phyloP scores from a whole-genome alignment of 2,329 filamentous ascomycete species.

The Macroventuria anomochaeta region DNA sequence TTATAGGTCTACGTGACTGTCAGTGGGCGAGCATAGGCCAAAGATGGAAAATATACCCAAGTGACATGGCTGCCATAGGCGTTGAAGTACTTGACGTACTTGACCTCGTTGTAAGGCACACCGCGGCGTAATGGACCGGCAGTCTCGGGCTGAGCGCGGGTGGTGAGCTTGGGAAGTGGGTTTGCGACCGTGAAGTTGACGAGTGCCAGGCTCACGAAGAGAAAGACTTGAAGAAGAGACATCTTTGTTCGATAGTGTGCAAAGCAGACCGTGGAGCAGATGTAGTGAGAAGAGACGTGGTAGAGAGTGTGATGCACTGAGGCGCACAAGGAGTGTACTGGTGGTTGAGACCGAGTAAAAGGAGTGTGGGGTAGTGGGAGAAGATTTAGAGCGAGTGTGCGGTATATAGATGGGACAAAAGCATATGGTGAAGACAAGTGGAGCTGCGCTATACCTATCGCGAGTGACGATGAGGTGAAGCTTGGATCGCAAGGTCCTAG shows the following conservation, averaged over 20 bases:
- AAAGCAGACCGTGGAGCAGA: background rate
- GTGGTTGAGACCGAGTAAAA: background rate
- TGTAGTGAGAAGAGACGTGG: background rate
- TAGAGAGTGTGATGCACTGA: background rate
- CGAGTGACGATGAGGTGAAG: background rate
- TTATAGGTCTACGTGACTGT: conserved; percentile 59
- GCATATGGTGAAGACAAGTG: background rate
- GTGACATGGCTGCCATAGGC: conserved; percentile 50
- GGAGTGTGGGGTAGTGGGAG: too few relatives aligned
- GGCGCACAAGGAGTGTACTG: background rate
- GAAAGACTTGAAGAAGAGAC: background rate
- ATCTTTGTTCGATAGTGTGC: background rate
- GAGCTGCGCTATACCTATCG: background rate
- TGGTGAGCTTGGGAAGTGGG: background rate
- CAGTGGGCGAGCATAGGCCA: background rate
- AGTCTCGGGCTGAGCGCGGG: conserved; percentile 47
- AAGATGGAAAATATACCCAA: conserved; percentile 53
- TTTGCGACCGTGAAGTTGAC: background rate
- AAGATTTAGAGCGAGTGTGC: background rate
- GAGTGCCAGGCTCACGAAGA: background rate
- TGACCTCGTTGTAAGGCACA: conserved; percentile 67
- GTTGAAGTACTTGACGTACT: conserved; percentile 59
- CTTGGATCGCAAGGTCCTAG: too few relatives aligned
- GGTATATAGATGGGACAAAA: background rate
- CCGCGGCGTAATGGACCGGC: conserved; percentile 56